Conservation (phyloP, 106 monocot species). For the Gastrodia elata region DNA sequence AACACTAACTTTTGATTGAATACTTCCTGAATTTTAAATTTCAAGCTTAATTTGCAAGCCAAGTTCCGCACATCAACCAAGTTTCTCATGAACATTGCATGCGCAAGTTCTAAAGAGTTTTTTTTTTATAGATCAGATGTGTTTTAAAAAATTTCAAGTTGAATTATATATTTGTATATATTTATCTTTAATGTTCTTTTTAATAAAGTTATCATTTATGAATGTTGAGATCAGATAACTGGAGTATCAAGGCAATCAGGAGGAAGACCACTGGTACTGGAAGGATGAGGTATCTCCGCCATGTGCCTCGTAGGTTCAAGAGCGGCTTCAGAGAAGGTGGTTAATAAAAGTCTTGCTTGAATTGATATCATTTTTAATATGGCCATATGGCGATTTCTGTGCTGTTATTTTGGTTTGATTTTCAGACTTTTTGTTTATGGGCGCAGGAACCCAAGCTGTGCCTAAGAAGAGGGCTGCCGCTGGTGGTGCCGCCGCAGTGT, state of each 20-base stretch:
- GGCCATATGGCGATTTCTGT: too few species aligned
- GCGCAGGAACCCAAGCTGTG: conserved; percentile 32
- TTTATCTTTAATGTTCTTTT: too few species aligned
- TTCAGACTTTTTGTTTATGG: too few species aligned
- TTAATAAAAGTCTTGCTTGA: background rate
- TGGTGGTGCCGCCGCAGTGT: conserved; percentile 10
- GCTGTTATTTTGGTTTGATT: too few species aligned
- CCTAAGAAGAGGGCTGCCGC: conserved; percentile 23
- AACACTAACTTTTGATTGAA: too few species aligned
- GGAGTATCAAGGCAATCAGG: conserved; percentile 35
- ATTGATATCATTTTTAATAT: background rate
- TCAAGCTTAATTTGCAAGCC: too few species aligned
- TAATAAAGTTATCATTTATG: background rate
- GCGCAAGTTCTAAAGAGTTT: background rate
- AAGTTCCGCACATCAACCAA: too few species aligned
- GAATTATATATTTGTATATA: too few species aligned
- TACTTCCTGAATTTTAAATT: too few species aligned
- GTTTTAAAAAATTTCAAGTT: too few species aligned
- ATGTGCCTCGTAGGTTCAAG: conserved; percentile 37
- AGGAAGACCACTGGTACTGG: conserved; percentile 40
- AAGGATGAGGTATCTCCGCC: conserved; percentile 45
- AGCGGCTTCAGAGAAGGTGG: conserved; percentile 43
- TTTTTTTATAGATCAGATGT: too few species aligned
- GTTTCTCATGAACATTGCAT: background rate
- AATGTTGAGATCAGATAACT: conserved; percentile 26